These are phyloP conservation scores for Trichoderma orchidacearum DNA, from an alignment of 495 filamentous ascomycete species.

Conservation along the genomic window DNA sequence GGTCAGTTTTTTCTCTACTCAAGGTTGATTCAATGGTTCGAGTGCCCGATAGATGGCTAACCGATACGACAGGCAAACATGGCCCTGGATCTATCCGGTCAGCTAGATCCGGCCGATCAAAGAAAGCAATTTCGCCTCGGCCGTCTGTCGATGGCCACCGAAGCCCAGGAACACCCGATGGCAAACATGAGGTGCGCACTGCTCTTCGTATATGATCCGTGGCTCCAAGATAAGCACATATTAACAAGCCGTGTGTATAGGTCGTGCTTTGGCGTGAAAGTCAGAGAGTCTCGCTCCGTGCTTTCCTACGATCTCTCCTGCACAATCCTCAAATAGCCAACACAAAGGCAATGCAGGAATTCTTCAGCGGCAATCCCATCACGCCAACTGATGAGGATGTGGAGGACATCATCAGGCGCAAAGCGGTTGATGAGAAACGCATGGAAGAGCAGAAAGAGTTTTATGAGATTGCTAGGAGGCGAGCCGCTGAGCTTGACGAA, in stretches of 20 bases:
- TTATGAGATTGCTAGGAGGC: conserved; percentile 85
- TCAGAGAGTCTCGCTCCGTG: conserved; percentile 81
- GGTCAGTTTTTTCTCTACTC: neutral
- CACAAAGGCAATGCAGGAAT: conserved; percentile 69
- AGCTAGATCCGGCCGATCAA: neutral
- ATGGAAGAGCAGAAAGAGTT: conserved; percentile 87
- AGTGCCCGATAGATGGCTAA: neutral
- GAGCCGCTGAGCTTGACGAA: conserved; percentile 83
- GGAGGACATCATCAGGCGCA: conserved; percentile 63
- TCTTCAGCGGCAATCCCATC: conserved; percentile 57
- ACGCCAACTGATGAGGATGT: conserved; percentile 67
- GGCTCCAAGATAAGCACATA: neutral
- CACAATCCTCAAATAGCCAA: conserved; percentile 72
- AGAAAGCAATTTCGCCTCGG: neutral
- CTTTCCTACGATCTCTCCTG: conserved; percentile 72
- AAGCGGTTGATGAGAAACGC: conserved; percentile 72
- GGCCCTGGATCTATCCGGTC: neutral
- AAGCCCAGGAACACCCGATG: neutral
- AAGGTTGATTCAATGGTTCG: neutral
- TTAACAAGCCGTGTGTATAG: conserved; percentile 12
- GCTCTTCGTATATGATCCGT: neutral
- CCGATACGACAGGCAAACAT: neutral
- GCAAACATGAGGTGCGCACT: conserved; percentile 10
- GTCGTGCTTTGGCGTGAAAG: conserved; percentile 71
- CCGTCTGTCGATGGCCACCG: conserved; percentile 2